A percentile compares a stretch with the other conserved stretches of the same genome.
Conservation (phyloP, 2,329 filamentous ascomycete species). For the Diaporthe helianthi region DNA sequence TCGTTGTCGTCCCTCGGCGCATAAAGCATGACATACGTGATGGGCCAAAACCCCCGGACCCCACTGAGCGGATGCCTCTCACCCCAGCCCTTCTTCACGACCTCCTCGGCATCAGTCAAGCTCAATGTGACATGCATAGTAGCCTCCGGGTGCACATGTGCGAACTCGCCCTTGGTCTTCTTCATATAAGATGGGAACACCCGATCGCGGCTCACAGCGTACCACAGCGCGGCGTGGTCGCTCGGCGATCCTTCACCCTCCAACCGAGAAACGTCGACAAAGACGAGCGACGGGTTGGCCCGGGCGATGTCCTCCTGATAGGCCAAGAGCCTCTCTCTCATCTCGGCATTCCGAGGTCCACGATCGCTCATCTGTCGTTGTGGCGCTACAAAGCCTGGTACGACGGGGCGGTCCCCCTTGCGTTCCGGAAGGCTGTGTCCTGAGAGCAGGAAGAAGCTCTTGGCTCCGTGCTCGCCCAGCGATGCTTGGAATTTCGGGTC, state of each 20-base stretch:
- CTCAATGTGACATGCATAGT: conserved; percentile 49
- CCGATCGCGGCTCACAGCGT: conserved; percentile 41
- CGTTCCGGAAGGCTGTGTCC: conserved; percentile 35
- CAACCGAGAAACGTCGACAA: conserved; percentile 41
- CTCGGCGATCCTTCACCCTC: conserved; percentile 44
- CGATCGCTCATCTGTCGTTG: conserved; percentile 47
- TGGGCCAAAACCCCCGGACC: conserved; percentile 40
- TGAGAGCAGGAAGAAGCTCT: conserved; percentile 38
- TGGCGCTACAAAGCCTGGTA: conserved; percentile 47
- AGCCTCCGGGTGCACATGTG: conserved; percentile 49
- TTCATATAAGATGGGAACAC: conserved; percentile 35
- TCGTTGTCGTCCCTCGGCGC: conserved; percentile 48
- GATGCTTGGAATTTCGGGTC: conserved; percentile 32
- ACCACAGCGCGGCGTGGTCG: conserved; percentile 33
- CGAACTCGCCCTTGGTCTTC: conserved; percentile 43
- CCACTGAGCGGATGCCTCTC: conserved; percentile 49
- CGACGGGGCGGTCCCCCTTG: conserved; percentile 40
- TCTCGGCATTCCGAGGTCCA: conserved; percentile 34
- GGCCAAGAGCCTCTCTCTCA: conserved; percentile 37
- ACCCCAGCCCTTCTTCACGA: conserved; percentile 48
- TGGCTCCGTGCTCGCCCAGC: conserved; percentile 40
- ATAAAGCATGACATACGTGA: conserved; percentile 50
- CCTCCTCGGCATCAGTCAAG: conserved; percentile 46
- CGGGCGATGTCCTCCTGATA: conserved; percentile 39
- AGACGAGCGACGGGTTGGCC: conserved; percentile 42